These are phyloP conservation scores for Anethum foeniculum DNA, from an alignment of 140 eudicot genomes.

Conservation along the genomic window DNA sequence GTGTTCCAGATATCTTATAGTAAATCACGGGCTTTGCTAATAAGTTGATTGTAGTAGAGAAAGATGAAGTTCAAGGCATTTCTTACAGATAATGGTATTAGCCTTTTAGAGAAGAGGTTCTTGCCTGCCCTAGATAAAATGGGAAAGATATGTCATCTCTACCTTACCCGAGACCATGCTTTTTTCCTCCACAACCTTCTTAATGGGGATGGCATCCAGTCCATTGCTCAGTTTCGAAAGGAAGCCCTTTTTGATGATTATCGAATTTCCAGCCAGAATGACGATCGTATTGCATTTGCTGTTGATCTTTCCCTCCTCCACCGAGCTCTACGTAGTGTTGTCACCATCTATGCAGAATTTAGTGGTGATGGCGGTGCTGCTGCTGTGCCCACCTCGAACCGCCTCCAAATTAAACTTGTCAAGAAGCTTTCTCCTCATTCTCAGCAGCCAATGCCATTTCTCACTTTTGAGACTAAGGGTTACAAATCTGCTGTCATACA, in stretches of 20 bases:
- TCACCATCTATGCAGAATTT: constrained; percentile 52
- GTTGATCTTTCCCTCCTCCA: constrained; percentile 87
- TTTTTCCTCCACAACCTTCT: constrained; percentile 90
- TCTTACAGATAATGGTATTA: constrained; percentile 71
- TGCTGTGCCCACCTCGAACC: constrained; percentile 28
- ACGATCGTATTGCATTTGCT: constrained; percentile 76
- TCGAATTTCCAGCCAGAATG: constrained; percentile 82
- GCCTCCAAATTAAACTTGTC: constrained; percentile 70
- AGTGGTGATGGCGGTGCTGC: constrained; percentile 9
- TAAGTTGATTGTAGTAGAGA: not conserved
- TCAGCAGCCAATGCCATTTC: constrained; percentile 58
- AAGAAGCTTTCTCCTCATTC: constrained; percentile 79
- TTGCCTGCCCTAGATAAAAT: constrained; percentile 80
- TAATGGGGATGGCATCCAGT: constrained; percentile 68
- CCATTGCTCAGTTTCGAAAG: constrained; percentile 63
- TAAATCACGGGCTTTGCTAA: not conserved
- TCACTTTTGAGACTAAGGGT: constrained; percentile 82
- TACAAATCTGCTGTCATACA: constrained; percentile 79
- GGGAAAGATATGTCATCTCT: constrained; percentile 73
- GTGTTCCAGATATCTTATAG: not conserved
- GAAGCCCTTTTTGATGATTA: constrained; percentile 83
- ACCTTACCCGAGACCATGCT: constrained; percentile 65
- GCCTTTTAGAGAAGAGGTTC: constrained; percentile 69
- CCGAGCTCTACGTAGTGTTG: constrained; percentile 75
- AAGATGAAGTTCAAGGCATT: constrained; percentile 90